Conservation (phyloP, 2,329 filamentous ascomycete species). For the Alternaria triticina region DNA sequence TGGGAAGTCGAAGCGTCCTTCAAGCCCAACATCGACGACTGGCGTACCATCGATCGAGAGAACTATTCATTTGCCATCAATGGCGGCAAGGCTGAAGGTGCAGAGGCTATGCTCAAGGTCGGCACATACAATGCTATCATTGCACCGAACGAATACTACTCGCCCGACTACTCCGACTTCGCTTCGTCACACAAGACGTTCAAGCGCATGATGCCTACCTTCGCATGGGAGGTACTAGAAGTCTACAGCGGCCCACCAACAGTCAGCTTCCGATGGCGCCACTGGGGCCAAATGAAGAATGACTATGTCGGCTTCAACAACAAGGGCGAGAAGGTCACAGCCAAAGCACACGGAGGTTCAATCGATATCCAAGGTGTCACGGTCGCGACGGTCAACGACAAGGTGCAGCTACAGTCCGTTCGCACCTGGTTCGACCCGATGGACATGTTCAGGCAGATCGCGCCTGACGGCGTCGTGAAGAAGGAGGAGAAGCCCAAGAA, state of each 20-base stretch:
- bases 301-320: conserved; percentile 70
- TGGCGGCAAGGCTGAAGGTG: conserved; percentile 62
- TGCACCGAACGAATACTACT: conserved; percentile 68
- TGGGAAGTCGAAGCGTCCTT: conserved; percentile 76
- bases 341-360: conserved; percentile 64
- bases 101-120: conserved; percentile 69
- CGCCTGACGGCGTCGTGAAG: conserved; percentile 56
- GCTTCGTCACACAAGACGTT: conserved; percentile 71
- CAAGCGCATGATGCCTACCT: conserved; percentile 75
- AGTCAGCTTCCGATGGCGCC: conserved; percentile 69
- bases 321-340: conserved; percentile 67
- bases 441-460: conserved; percentile 71
- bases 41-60: conserved; percentile 67
- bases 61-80: conserved; percentile 71
- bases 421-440: conserved; percentile 72
- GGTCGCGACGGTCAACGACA: conserved; percentile 66
- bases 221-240: conserved; percentile 74
- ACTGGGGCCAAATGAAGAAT: conserved; percentile 71
- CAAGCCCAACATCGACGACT: conserved; percentile 66
- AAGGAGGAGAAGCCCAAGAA: conserved; percentile 50
- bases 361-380: conserved; percentile 71
- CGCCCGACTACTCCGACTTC: conserved; percentile 67
- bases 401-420: conserved; percentile 63
- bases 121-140: conserved; percentile 75
- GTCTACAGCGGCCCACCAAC: conserved; percentile 70